Evolutionary conservation across 257 asterid species (phyloP), one percentile per base, ranked within the genome.

Genomic region (Petunia secreta): DNA sequence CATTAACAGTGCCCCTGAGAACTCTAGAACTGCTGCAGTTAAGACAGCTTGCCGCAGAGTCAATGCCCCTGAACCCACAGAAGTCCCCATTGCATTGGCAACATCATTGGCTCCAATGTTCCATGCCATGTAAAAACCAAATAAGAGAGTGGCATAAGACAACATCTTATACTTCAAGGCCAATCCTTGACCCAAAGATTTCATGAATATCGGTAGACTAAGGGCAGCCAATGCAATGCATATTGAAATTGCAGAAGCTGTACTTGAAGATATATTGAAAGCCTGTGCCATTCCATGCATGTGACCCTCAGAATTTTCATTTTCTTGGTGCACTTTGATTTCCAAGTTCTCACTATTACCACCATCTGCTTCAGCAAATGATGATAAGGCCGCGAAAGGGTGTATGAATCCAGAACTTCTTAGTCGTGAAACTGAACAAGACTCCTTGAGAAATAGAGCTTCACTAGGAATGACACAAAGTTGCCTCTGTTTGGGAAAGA

Each of bases 91-190:
- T 3, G 99, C 99, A 82, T 95, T 95, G 4, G 98, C 98, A 83
- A 95, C 99, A 75, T 95, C 99, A 69, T 95, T 95, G 6, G 99
- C 99, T 57, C 99, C 99, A 36, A 95, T 95, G 39, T 92, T 95
- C 99, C 99, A 95, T 3, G 99, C 98, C 99, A 95, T 95, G 89
- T 95, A 95, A 84, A 95, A 95, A 0, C 99, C 99, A 75, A 87
- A 90, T 82, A 95, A 68, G 5, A 95, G 88, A 54, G 99, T 93
- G 0, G 80, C 86, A 82, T 95, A 95, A 0, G 99, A 91, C 54
- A 95, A 66, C 8, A 82, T 52, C 65, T 86, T 86, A 3, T 87
- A 89, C 93, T 90, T 92, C n/a, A 93, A 60, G 0, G 85, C 82
- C 64, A 92, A 52, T 0, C 92, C 97, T 82, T 74, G 91, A 59